Evolutionary conservation across 2,329 filamentous ascomycete species (phyloP).

Genomic region (Fusarium marasasianum): DNA sequence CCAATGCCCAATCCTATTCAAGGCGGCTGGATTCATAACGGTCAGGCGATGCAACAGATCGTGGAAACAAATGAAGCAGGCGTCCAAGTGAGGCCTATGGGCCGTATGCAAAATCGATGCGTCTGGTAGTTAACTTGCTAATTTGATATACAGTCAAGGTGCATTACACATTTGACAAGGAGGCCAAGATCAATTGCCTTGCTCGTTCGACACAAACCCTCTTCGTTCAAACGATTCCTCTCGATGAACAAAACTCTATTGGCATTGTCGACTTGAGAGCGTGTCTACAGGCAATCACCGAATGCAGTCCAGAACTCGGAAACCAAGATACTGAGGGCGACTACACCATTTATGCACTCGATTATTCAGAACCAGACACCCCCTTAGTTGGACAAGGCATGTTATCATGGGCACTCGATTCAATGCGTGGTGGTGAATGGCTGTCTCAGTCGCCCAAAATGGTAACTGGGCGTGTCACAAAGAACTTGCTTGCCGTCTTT

Average conservation of each 20-base stretch:
- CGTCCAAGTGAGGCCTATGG: slow-evolving; percentile 70
- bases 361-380: slow-evolving; percentile 94
- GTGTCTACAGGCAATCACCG: slow-evolving; percentile 83
- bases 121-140: slow-evolving; percentile 23
- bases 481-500: slow-evolving; percentile 86
- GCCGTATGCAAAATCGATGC: slow-evolving; percentile 61
- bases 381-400: slow-evolving; percentile 96
- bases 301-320: slow-evolving; percentile 83
- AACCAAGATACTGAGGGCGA: slow-evolving; percentile 79
- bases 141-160: slow-evolving; percentile 78
- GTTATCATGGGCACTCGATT: slow-evolving; percentile 81
- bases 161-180: slow-evolving; percentile 93
- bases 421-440: slow-evolving; percentile 48
- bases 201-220: slow-evolving; percentile 84
- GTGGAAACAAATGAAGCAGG: slow-evolving; percentile 56
- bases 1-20: slow-evolving; percentile 47
- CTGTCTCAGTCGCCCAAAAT: slow-evolving; percentile 70
- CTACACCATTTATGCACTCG: slow-evolving; percentile 96
- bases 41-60: slow-evolving; percentile 43
- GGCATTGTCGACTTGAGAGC: slow-evolving; percentile 88
- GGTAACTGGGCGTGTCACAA: slow-evolving; percentile 90
- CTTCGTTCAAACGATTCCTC: slow-evolving; percentile 79
- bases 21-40: slow-evolving; percentile 46
- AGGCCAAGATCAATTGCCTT: slow-evolving; percentile 88
- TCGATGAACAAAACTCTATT: slow-evolving; percentile 84